Evolutionary conservation across 2,329 filamentous ascomycete species (phyloP).

Genomic region (Apiospora arundinis): DNA sequence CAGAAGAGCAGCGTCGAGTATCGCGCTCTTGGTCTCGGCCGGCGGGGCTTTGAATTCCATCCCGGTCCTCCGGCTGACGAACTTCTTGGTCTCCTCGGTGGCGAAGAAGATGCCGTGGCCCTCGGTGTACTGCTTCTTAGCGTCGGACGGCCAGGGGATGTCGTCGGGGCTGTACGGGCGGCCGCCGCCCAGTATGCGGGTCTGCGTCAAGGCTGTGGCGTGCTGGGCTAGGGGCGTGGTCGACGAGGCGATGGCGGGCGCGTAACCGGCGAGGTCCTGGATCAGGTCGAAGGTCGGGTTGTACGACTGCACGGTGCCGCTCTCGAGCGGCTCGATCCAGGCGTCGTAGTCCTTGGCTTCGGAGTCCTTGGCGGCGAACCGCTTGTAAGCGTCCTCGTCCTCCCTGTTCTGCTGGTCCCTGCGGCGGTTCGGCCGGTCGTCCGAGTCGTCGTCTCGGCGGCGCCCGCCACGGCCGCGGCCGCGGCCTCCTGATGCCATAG

Average conservation of each 20-base stretch:
- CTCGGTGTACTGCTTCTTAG: slow-evolving; percentile 32
- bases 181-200: slow-evolving; percentile 48
- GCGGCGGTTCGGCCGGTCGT: slow-evolving; percentile 22
- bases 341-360: slow-evolving; percentile 32
- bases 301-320: slow-evolving; percentile 40
- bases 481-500: background rate
- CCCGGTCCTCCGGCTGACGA: slow-evolving; percentile 31
- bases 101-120: slow-evolving; percentile 48
- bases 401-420: background rate
- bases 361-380: slow-evolving; percentile 20
- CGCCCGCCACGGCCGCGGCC: slow-evolving; percentile 16
- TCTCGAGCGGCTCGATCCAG: slow-evolving; percentile 36
- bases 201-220: slow-evolving; percentile 44
- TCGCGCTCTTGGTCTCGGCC: slow-evolving; percentile 37
- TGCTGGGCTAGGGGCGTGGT: slow-evolving; percentile 39
- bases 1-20: slow-evolving; percentile 45
- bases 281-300: slow-evolving; percentile 41
- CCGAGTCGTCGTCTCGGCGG: slow-evolving; percentile 20
- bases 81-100: slow-evolving; percentile 40
- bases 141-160: slow-evolving; percentile 30
- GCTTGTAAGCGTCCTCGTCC: slow-evolving; percentile 26
- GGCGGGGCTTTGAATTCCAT: slow-evolving; percentile 32
- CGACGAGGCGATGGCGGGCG: slow-evolving; percentile 44
- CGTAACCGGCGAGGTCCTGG: slow-evolving; percentile 44
- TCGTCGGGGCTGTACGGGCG: slow-evolving; percentile 38